phyloP scores from a whole-genome alignment of 1,284 basidiomycete species.

The Ceratobasidium theobromae region DNA sequence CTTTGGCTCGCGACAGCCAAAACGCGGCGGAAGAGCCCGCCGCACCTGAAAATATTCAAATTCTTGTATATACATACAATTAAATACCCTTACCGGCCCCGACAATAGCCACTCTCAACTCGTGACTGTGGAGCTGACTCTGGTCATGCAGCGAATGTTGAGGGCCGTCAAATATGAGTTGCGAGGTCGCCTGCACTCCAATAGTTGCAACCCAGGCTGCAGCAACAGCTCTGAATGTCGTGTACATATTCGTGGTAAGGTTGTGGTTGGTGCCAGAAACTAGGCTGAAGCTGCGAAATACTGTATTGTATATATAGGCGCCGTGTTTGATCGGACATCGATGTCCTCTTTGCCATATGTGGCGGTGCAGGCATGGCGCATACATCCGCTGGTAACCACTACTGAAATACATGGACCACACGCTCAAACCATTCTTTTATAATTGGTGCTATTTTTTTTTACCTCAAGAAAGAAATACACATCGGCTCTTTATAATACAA shows the following conservation, averaged over 20 bases:
- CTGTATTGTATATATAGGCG: no score
- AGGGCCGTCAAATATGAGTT: not conserved
- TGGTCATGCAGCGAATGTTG: slow-evolving; percentile 5
- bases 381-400: no score
- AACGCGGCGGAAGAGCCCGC: slow-evolving; percentile 66
- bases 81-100: slow-evolving; percentile 79
- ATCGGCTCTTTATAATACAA: no score
- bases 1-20: slow-evolving; percentile 76
- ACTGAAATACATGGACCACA: no score
- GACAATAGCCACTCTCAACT: slow-evolving; percentile 65
- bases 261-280: no score
- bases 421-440: no score
- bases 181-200: not conserved
- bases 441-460: no score
- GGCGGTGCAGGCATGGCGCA: no score
- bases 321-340: not conserved
- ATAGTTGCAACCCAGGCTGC: not conserved
- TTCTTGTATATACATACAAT: not conserved
- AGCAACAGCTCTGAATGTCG: not conserved
- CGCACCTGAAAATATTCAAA: slow-evolving; percentile 43
- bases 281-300: no score
- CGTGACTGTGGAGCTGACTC: not conserved
- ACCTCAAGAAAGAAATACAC: no score
- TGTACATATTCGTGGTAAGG: not conserved
- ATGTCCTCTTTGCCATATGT: no score